Base-by-base conservation (phyloP, 768 basidiomycete species). In the Sporobolomyces roseus region DNA sequence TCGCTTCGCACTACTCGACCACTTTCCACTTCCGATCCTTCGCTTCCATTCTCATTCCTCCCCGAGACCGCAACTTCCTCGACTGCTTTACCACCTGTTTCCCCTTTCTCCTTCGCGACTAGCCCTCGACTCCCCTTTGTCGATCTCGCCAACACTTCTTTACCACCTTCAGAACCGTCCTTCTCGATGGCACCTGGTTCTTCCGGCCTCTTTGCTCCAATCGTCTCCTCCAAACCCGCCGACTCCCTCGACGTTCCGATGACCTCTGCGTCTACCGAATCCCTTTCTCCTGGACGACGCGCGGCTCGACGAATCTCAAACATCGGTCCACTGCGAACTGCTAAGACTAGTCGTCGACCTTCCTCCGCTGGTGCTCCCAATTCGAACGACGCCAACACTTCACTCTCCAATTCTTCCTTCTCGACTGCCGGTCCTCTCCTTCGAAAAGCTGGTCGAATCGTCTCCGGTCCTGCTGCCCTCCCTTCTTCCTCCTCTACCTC, bases 241-340 rank as follows among this genome's bases (percentile, higher is more conserved):
- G n/a, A 29, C 12, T 58, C 56, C 6, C 62, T 46, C 60, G 27
- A 69, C 59, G 38, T 58, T 41, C 2, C 50, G n/a, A 43, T 59
- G 49, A 49, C 32, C 23, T 46, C 30, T 36, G 35, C 29, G 50
- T 13, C 19, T 21, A 16, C 52, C 14, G 45, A 46, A 13, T 23
- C 45, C 21, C 23, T 25, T 46, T 30, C 43, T 10, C 43, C 41
- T 30, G 45, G 60, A 12, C 58, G 63, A 12, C 58, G 63, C 41
- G n/a, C 55, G 53, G 23, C 52, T 21, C 63, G 71, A 5, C 63
- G 71, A n/a, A 23, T 51, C n/a, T 72, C 71, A 17, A 61, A 65
- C 62, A 72, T 68, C 43, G 71, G 71, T 1, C 71, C 71, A 1
- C 59, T 67, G 10, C 71, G 71, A 36, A 64, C 66, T 2, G 63